A percentile compares a stretch with the other conserved stretches of the same genome.
Evolutionary conservation across 306 rosid species (phyloP).

Genomic region (Citrullus mucosospermus): DNA sequence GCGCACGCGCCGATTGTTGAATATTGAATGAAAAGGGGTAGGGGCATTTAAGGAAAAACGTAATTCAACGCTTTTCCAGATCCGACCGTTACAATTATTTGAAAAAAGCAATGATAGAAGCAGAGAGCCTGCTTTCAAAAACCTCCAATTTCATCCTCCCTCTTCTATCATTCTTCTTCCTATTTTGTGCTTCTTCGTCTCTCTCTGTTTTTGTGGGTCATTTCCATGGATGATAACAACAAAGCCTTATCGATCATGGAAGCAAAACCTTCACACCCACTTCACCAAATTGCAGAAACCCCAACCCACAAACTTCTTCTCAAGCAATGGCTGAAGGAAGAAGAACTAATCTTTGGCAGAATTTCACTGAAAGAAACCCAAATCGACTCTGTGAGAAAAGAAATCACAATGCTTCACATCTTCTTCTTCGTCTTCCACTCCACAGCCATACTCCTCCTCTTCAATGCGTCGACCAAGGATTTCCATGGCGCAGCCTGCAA

Average conservation of each 20-base stretch:
- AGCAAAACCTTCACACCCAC: constrained; percentile 62
- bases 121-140: constrained; percentile 7
- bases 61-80: constrained; percentile 8
- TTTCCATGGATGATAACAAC: constrained; percentile 38
- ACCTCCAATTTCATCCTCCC: not conserved
- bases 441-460: constrained; percentile 59
- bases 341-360: constrained; percentile 62
- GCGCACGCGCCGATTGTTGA: not conserved
- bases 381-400: constrained; percentile 56
- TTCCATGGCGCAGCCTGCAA: constrained; percentile 23
- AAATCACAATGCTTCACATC: constrained; percentile 64
- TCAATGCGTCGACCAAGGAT: constrained; percentile 30
- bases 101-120: not conserved
- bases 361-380: constrained; percentile 68
- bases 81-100: constrained; percentile 54
- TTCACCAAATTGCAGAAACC: constrained; percentile 80
- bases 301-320: constrained; percentile 95
- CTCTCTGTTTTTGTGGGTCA: not conserved
- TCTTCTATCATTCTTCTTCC: not conserved
- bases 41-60: constrained; percentile 19
- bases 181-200: not conserved
- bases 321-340: constrained; percentile 96
- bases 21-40: not conserved
- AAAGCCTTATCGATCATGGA: constrained; percentile 50
- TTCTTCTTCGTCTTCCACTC: constrained; percentile 97